Evolutionary conservation across 805 yeast genomes (phyloP).

Genomic region (Candida corydali): DNA sequence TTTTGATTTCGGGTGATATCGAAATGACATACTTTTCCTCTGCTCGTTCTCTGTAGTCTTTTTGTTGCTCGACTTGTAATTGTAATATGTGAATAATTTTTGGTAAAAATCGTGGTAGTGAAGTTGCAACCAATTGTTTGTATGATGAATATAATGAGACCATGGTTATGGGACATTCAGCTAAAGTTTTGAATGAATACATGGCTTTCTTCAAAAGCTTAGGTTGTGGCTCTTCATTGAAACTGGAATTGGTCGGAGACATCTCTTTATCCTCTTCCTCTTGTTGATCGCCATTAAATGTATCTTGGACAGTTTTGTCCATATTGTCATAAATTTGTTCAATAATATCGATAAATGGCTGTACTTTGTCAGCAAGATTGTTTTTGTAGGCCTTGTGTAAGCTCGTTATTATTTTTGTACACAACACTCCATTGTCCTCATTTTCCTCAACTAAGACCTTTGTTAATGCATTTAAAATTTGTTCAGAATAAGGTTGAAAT

Average conservation of each 20-base stretch:
- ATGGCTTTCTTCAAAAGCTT: slow-evolving; percentile 63
- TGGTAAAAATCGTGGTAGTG: slow-evolving; percentile 77
- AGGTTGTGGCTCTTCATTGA: slow-evolving; percentile 34
- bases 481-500: slow-evolving; percentile 64
- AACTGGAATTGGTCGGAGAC: slow-evolving; percentile 20
- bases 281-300: slow-evolving; percentile 43
- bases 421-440: slow-evolving; percentile 91
- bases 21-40: slow-evolving; percentile 60
- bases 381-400: slow-evolving; percentile 81
- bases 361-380: slow-evolving; percentile 64
- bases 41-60: slow-evolving; percentile 36
- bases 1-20: slow-evolving; percentile 69
- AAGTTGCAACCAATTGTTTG: slow-evolving; percentile 65
- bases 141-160: slow-evolving; percentile 88
- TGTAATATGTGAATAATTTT: slow-evolving; percentile 69
- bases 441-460: slow-evolving; percentile 68
- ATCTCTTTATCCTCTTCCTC: slow-evolving; percentile 15
- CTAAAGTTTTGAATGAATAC: slow-evolving; percentile 82
- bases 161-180: slow-evolving; percentile 97
- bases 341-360: slow-evolving; percentile 73
- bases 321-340: slow-evolving; percentile 74
- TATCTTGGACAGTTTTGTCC: slow-evolving; percentile 66
- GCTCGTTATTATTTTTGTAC: slow-evolving; percentile 82
- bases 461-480: slow-evolving; percentile 57
- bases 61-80: slow-evolving; percentile 79